Evolutionary conservation across 2,329 filamentous ascomycete species (phyloP), one percentile per base, ranked within the genome.

Genomic region (Trichoderma citrinoviride): DNA sequence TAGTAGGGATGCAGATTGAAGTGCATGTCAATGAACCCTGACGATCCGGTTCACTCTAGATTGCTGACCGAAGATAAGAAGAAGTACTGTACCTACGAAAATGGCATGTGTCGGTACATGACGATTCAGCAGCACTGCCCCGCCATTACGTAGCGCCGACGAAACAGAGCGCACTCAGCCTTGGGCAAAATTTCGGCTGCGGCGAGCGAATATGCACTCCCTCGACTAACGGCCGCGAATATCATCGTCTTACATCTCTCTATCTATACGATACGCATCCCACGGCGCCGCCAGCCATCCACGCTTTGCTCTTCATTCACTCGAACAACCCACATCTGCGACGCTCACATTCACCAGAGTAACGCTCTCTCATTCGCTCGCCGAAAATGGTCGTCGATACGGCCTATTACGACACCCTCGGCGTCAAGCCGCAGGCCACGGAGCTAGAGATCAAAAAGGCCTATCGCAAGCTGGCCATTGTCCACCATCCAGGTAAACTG

Each of bases 401-500:
- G 65, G 81, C 87, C 71, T 96, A 96, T 80, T 96, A 96, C 79
- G 93, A 97, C 79, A 87, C 87, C 71, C 83, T 97, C 44, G 91
- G 90, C 74, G 93, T 97, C 73, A 83, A 89, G 79, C 89, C 92
- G 70, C 92, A 90, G 64, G 94, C 93, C 33, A 90, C 91, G 44
- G 91, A 94, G 77, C 85, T 97, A 57, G 93, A 97, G 76, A 97
- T 97, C 80, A 97, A 97, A 79, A 97, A 97, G 81, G 93, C 93
- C 29, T 97, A 97, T 80, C 88, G 93, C 76, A 97, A 94, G 80
- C 85, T 95, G 71, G 95, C 95, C 71, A 97, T 98, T 77, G 87
- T 93, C 71, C 92, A 96, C 73, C 94, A 97, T 77, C 92, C 92
- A 69, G 91, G 90, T 91, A 80, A 43, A 29, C 44, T 47, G 47